phyloP scores from a whole-genome alignment of 345 rosid genomes.

The Eucalyptus decipiens region DNA sequence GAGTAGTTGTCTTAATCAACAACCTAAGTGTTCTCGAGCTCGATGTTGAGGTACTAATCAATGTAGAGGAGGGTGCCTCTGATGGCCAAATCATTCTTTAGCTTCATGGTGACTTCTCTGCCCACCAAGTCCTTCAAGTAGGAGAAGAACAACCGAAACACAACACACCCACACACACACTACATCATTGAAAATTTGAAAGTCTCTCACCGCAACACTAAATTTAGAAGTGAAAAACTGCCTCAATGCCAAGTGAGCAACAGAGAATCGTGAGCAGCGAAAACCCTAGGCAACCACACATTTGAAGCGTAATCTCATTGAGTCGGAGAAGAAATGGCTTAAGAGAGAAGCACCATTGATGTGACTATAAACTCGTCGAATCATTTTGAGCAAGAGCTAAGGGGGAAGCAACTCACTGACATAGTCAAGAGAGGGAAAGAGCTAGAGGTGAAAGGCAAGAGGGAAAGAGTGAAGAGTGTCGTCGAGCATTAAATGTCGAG shows the following conservation, averaged over 20 bases:
- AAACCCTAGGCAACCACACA: neutral
- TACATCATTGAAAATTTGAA: too few species aligned
- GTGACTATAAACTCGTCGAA: neutral
- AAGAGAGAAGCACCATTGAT: neutral
- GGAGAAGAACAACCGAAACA: slow-evolving; percentile 81
- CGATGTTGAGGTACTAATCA: slow-evolving; percentile 93
- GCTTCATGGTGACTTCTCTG: slow-evolving; percentile 95
- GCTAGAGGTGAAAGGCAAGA: neutral
- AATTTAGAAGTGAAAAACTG: neutral
- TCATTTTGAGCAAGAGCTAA: too few species aligned
- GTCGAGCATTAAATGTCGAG: too few species aligned
- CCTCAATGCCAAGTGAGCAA: neutral
- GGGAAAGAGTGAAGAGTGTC: neutral
- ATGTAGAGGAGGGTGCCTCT: slow-evolving; percentile 98
- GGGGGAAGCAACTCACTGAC: neutral
- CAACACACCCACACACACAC: neutral
- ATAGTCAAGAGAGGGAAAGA: neutral
- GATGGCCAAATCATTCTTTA: slow-evolving; percentile 94
- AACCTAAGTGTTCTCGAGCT: slow-evolving; percentile 96
- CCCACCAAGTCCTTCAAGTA: slow-evolving; percentile 99
- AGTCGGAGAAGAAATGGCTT: neutral
- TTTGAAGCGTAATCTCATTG: neutral
- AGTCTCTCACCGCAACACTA: neutral
- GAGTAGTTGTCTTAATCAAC: slow-evolving; percentile 98
- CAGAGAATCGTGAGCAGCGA: neutral